Evolutionary conservation across 2,329 filamentous ascomycete genomes (phyloP), one percentile per base, ranked within the genome.

Genomic region (Phoma sp.): DNA sequence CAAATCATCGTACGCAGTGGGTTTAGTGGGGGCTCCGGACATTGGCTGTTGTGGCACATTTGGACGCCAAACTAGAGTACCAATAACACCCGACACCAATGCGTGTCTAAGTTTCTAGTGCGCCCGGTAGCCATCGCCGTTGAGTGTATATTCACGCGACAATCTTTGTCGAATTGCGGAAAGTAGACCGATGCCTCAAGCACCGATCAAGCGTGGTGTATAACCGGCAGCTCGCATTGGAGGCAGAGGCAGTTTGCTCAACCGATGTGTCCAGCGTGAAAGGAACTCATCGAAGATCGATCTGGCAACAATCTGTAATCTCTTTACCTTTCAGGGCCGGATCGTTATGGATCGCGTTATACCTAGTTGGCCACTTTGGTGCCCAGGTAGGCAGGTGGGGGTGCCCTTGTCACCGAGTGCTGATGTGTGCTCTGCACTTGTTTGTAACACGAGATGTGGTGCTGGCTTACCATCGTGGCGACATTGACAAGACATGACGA

Each of bases 41-140:
- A 48, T 49, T 49, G 24, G 44, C 45, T 49, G 51, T 19, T 49
- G 51, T 54, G 40, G 35, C n/a, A 55, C 44, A 35, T 31, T 37
- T 41, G 52, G 31, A 50, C 35, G 35, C 51, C 44, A 31, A 29
- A 24, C 46, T 46, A 45, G 51, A 45, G 45, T 37, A 49, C 33
- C 44, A 44, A 43, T 43, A 22, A 35, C 35, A 45, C 52, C 43
- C 32, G 12, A 31, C 22, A 24, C 6, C 22, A 24, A 6, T 24
- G 4, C 6, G 22, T 24, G 4, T 24, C 29, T 31, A 8, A 31
- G 13, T 31, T 13, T 31, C 29, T 31, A 31, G 15, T 35, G 32
- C 29, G 29, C 29, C 13, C 12, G 17, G 12, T 25, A 32, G 17
- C 5, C 25, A 2, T 36, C 24, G 35, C 29, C 29, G 27, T 36